A percentile compares a stretch with the other conserved stretches of the same genome.
phyloP scores from a whole-genome alignment of 139 green algal species.

The Diplosphaera chodatii region DNA sequence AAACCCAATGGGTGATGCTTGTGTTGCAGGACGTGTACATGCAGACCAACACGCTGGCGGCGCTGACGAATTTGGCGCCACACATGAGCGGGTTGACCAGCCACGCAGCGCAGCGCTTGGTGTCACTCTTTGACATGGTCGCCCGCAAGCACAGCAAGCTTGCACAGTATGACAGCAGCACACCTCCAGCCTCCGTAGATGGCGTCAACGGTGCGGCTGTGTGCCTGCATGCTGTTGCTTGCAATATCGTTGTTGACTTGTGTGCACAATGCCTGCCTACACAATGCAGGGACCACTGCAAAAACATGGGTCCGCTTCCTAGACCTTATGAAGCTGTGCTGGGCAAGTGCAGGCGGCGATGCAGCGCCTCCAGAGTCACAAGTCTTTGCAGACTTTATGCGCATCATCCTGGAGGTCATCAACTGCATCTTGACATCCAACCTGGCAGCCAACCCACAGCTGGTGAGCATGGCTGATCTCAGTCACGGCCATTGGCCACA shows the following conservation, averaged over 20 bases:
- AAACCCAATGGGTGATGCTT: background rate
- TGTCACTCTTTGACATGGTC: slow-evolving; percentile 62
- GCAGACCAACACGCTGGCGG: slow-evolving; percentile 85
- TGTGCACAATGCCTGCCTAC: too few species aligned
- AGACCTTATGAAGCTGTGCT: too few species aligned
- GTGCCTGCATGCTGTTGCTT: too few species aligned
- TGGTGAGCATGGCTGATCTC: background rate
- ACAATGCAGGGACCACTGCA: too few species aligned
- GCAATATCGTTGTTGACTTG: too few species aligned
- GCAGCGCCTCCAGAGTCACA: slow-evolving; percentile 38
- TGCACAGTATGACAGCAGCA: background rate
- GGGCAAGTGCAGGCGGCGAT: background rate
- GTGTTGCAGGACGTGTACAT: slow-evolving; percentile 62
- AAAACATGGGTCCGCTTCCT: too few species aligned
- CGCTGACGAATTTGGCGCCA: slow-evolving; percentile 78
- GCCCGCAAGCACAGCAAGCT: slow-evolving; percentile 4
- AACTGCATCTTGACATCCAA: slow-evolving; percentile 68
- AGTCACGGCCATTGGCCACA: too few species aligned
- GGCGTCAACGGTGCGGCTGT: background rate
- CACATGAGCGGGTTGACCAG: slow-evolving; percentile 54
- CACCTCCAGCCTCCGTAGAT: too few species aligned
- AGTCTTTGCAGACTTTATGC: slow-evolving; percentile 76
- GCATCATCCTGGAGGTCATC: slow-evolving; percentile 82
- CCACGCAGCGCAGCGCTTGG: slow-evolving; percentile 70
- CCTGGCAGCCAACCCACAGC: slow-evolving; percentile 1